Evolutionary conservation across 257 asterid species (phyloP).

Genomic region (Orobanche coerulescens): DNA sequence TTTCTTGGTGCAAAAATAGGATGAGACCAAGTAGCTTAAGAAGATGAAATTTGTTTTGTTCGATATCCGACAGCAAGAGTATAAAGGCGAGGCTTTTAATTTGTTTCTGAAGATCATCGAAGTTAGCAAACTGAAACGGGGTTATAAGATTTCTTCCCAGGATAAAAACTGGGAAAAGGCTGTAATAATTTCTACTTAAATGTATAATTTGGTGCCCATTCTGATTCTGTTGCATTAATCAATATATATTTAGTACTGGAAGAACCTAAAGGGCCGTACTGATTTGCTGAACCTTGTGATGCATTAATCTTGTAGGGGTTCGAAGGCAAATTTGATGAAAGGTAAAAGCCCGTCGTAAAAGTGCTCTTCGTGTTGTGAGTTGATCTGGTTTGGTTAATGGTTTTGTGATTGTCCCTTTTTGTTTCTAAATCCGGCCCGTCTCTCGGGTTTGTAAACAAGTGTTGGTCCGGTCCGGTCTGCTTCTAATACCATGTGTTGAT

Average conservation of each 20-base stretch:
- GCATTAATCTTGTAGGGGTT: neutral
- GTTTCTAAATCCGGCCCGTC: neutral
- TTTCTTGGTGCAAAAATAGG: constrained; percentile 58
- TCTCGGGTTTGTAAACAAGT: too few relatives aligned
- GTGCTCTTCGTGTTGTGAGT: constrained; percentile 1
- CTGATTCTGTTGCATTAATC: constrained; percentile 12
- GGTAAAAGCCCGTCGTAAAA: constrained; percentile 13
- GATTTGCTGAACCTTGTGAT: constrained; percentile 3
- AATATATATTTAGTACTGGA: constrained; percentile 10
- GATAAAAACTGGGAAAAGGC: constrained; percentile 19
- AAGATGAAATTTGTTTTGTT: constrained; percentile 6
- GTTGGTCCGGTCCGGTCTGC: neutral
- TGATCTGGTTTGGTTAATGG: neutral
- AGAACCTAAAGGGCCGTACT: constrained; percentile 4
- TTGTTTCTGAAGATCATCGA: constrained; percentile 17
- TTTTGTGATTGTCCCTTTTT: neutral
- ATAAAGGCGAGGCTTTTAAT: neutral
- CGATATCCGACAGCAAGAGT: constrained; percentile 4
- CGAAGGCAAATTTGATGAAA: constrained; percentile 16
- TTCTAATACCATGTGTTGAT: too few relatives aligned
- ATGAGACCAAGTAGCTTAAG: constrained; percentile 29
- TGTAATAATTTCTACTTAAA: constrained; percentile 24
- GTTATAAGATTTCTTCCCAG: constrained; percentile 17
- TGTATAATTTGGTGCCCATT: constrained; percentile 25
- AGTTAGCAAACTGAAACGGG: constrained; percentile 14